Base-by-base conservation (phyloP, 2,329 filamentous ascomycete genomes). In the Aspergillus pseudoglaucus region DNA sequence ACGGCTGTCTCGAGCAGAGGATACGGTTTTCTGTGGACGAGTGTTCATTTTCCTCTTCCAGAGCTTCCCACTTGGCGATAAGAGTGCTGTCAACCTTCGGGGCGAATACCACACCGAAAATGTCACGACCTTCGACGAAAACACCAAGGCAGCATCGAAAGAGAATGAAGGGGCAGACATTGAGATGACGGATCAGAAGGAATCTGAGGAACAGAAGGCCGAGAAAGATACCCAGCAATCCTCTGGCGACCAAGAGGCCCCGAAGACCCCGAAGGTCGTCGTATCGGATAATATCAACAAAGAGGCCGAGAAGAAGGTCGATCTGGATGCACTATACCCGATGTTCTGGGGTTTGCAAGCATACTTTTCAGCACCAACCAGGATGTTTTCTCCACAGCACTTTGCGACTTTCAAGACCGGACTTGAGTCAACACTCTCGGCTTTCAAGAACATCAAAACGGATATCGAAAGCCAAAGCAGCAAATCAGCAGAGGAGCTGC, bases 11-110 rank as follows among this genome's bases (percentile, higher is more conserved):
- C 82, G 93, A 48, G 91, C 93, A 3, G 90, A 97, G 66, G 93
- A 98, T 67, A 94, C 93, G 0, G 90, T 94, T 0, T 98, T 99
- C 65, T 98, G 93, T 62, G 93, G 93, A 14, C 82, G 93, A 35
- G 93, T 99, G 22, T 97, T 97, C 68, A 96, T 98, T 54, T 99
- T 96, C 68, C 82, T 98, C 64, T 98, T 97, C 68, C 93, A 98
- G 67, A 95, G 90, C 66, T 97, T 98, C 61, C 93, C 93, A 1
- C 76, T 98, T 0, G 91, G 91, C 27, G 94, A 98, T 69, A 93
- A 91, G 65, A 97, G 93, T 65, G 96, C 93, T 0, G 93, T 98
- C 44, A 99, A 99, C 62, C 77, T 97, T 35, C 82, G 93, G 45
- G 93, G 93, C 57, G 91, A 97, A 71, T 99, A 93, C 58, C 93